Base-by-base conservation (phyloP, 129 eudicot species). In the Artemisia argyi region DNA sequence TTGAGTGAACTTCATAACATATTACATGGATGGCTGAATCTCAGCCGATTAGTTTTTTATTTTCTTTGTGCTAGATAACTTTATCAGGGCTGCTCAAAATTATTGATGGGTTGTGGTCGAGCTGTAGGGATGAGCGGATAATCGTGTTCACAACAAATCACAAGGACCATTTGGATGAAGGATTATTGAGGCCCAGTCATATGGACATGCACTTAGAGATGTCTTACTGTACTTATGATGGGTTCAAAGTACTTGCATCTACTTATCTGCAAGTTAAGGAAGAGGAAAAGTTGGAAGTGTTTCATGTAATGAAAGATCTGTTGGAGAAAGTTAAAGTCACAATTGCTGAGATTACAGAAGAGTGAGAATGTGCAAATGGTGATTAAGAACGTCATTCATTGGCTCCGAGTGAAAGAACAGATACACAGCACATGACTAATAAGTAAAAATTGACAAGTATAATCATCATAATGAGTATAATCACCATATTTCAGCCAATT, bases 191-290 rank as follows among this genome's bases (percentile, higher is more conserved):
- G 57, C 90, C 87, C 1, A 87, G 90, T 6, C 80, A 77, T 15
- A 85, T 85, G 90, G 90, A 85, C 71, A 80, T 85, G 10, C 87
- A 85, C 55, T 35, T 85, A 9, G 81, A 85, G 69, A 85, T 85
- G 87, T 82, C 87, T 66, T 85, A 82, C 52, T 85, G 90, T 61
- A 65, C 70, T n/a, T 82, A 78, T 56, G 64, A 66, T 58, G 86
- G 80, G 8, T 85, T 85, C 73, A 85, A 67, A 76, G 44, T 68
- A 20, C 80, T 85, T 17, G 86, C 84, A 52, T 82, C 59, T 28
- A 79, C 76, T 68, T 85, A 85, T 65, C 68, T 85, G 44, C 75
- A 82, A 17, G 62, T 76, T 14, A 60, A 35, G 19, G 80, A 79
- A n/a, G 81, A 76, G 11, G 83, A 85, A n/a, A 61, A 15, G 22